A percentile compares a stretch with the other conserved stretches of the same genome.
Conservation (phyloP, 331 rosid genomes). For the Phaseolus coccineus region DNA sequence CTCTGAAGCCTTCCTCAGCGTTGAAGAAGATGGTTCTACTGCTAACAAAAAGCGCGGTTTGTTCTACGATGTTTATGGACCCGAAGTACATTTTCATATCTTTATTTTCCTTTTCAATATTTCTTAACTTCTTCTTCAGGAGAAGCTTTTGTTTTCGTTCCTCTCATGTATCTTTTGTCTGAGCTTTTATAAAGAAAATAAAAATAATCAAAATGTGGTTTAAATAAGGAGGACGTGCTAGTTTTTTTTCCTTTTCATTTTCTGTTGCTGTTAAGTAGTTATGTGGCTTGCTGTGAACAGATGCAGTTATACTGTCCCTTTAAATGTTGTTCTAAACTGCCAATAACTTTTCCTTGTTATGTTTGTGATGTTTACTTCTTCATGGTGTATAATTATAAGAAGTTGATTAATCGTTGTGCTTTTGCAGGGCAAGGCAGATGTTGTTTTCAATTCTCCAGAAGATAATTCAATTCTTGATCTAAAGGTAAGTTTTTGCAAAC, state of each 20-base stretch:
- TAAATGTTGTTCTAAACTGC: not conserved
- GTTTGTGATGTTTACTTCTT: slow-evolving; percentile 30
- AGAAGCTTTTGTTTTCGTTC: not conserved
- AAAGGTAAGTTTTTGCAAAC: slow-evolving; percentile 52
- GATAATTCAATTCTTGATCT: slow-evolving; percentile 74
- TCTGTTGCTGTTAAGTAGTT: not conserved
- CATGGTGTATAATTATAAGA: not conserved
- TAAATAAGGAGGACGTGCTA: not conserved
- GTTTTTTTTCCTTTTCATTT: not conserved
- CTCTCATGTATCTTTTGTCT: not conserved
- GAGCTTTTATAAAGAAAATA: not conserved
- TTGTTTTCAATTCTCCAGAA: slow-evolving; percentile 69
- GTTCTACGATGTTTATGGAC: slow-evolving; percentile 58
- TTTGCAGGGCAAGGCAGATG: slow-evolving; percentile 58
- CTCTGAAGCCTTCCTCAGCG: not conserved
- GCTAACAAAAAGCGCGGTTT: slow-evolving; percentile 18
- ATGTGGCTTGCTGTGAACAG: not conserved
- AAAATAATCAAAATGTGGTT: not conserved
- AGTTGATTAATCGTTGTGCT: slow-evolving; percentile 34
- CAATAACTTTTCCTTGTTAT: slow-evolving; percentile 18
- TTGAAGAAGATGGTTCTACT: slow-evolving; percentile 39
- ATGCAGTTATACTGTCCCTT: not conserved
- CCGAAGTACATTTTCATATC: slow-evolving; percentile 43
- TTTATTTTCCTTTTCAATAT: slow-evolving; percentile 10
- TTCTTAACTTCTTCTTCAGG: not conserved